A percentile compares a stretch with the other conserved stretches of the same genome.
Conservation (phyloP, 257 asterid genomes). For the Solanum dulcamara region DNA sequence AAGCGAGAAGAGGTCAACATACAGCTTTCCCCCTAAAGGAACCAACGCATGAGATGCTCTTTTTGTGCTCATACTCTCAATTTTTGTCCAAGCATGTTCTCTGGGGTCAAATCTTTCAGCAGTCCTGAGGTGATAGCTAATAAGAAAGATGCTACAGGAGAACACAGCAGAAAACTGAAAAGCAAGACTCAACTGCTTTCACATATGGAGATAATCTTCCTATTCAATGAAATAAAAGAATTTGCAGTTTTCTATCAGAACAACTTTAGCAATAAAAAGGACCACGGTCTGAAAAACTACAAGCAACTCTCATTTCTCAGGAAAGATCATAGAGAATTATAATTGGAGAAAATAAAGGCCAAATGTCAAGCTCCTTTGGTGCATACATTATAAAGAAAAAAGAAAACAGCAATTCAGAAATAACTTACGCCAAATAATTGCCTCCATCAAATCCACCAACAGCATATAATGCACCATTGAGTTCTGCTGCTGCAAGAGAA, state of each 20-base stretch:
- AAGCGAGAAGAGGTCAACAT: conserved; percentile 5
- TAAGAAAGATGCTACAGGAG: background rate
- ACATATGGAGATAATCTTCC: background rate
- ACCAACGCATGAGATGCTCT: conserved; percentile 64
- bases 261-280: background rate
- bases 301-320: background rate
- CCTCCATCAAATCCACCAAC: conserved; percentile 71
- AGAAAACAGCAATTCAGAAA: background rate
- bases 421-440: conserved; percentile 58
- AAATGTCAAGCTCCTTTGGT: background rate
- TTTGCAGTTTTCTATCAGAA: background rate
- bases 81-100: conserved; percentile 63
- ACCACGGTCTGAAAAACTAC: background rate
- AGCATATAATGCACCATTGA: conserved; percentile 67
- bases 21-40: conserved; percentile 58
- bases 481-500: conserved; percentile 69
- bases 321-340: background rate
- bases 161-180: background rate
- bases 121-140: conserved; percentile 28
- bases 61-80: conserved; percentile 40
- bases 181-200: background rate
- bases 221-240: background rate
- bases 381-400: background rate
- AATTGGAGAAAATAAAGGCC: background rate
- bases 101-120: conserved; percentile 88